Evolutionary conservation across 1,284 basidiomycete genomes (phyloP), one percentile per base, ranked within the genome.

Genomic region (Athelia psychrophila): DNA sequence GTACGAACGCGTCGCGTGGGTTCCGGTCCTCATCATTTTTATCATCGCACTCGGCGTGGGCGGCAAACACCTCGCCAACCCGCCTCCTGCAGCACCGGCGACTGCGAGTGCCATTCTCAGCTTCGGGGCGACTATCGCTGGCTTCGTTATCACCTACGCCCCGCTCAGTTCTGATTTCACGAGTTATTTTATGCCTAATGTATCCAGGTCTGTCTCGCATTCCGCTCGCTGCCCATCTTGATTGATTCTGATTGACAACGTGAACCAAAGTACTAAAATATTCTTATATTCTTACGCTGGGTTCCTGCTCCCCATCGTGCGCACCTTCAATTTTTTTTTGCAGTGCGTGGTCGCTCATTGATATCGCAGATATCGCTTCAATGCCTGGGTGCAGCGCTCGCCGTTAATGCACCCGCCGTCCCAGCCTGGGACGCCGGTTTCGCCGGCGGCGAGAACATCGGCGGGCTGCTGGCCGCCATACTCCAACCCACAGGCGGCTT

Each of bases 201-300:
- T 80, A 13, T 73, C 85, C 0, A 79, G 80, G 86, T 84, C 52
- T 20, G 68, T 56, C 12, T 22, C 18, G 45, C 32, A 32, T 10
- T 23, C 27, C 20, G 38, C 15, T n/a, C 20, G 18, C 20, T 18
- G 47, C 4, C n/a, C 20, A 30, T 13, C 45, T 10, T n/a, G 35
- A 18, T 47, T n/a, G n/a, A 44, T 24, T 18, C 54, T 50, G 51
- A 47, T 52, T 27, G 46, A 22, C 32, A 23, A 30, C 30, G 13
- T 25, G n/a, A 16, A 35, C 30, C 53, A 38, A 56, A 88, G 85
- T 55, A 80, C 74, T 74, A 84, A 75, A 56, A 77, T 95, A 27
- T 95, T 94, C 69, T 60, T 68, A 44, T 87, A 83, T 58, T 81
- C 91, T 2, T 95, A 88, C 64, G 60, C 88, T 15, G 93, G 91